Conservation (phyloP, 805 yeast species). For the Candida ponderosae region DNA sequence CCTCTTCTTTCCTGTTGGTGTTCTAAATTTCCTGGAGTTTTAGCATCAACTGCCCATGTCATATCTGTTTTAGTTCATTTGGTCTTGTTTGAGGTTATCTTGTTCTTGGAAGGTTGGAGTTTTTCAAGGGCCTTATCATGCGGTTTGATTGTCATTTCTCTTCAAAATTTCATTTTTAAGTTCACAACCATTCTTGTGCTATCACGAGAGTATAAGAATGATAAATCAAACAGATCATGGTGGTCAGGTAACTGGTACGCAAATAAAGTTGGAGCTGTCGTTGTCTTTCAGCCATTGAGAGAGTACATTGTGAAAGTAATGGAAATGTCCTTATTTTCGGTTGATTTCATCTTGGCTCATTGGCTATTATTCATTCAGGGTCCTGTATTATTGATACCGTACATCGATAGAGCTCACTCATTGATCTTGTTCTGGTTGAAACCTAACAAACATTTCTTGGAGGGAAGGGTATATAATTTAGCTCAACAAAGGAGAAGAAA, state of each 20-base stretch:
- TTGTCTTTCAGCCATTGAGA: constrained; percentile 54
- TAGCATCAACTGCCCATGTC: constrained; percentile 52
- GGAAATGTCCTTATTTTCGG: constrained; percentile 63
- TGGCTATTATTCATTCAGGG: constrained; percentile 47
- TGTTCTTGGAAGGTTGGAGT: constrained; percentile 64
- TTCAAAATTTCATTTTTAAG: constrained; percentile 55
- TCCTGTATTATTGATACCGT: constrained; percentile 57
- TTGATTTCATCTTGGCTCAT: constrained; percentile 56
- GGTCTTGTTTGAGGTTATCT: constrained; percentile 51
- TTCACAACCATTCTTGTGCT: constrained; percentile 39
- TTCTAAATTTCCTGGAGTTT: constrained; percentile 31
- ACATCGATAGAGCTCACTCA: constrained; percentile 59
- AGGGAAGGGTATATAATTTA: constrained; percentile 28
- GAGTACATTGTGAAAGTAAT: constrained; percentile 55
- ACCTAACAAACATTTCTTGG: constrained; percentile 34
- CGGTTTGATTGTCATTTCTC: constrained; percentile 41
- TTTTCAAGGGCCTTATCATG: constrained; percentile 55
- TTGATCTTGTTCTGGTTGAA: constrained; percentile 60
- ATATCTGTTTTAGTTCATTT: constrained; percentile 46
- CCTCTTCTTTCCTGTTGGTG: constrained; percentile 33
- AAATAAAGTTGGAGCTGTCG: constrained; percentile 53
- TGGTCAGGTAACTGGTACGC: constrained; percentile 73
- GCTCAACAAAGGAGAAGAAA: constrained; percentile 32
- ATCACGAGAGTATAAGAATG: constrained; percentile 56
- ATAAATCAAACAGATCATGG: constrained; percentile 60